These are phyloP conservation scores for Tilletia caries DNA, from an alignment of 1,284 basidiomycete genomes.

Conservation along the genomic window DNA sequence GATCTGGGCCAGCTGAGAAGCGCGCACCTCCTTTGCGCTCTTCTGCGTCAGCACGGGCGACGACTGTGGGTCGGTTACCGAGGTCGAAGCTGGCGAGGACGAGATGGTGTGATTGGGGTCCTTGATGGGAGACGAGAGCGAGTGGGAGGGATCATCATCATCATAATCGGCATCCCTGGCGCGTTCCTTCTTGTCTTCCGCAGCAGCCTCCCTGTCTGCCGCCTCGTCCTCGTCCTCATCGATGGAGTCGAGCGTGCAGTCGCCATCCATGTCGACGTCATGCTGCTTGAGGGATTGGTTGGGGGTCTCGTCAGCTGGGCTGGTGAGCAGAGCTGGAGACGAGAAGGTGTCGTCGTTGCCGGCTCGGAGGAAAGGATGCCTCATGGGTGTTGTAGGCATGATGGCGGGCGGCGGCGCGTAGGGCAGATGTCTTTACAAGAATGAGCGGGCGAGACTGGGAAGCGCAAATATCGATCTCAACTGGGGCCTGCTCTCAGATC, in stretches of 20 bases:
- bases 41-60: not conserved
- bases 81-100: not conserved
- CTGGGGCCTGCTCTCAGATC: too few relatives aligned
- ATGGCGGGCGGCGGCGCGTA: not conserved
- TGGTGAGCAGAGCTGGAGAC: not conserved
- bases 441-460: too few relatives aligned
- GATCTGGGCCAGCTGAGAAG: slow-evolving; percentile 11
- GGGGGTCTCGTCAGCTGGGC: not conserved
- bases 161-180: not conserved
- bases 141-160: not conserved
- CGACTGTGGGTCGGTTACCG: not conserved
- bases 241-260: not conserved
- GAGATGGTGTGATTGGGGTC: not conserved
- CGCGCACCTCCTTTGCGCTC: slow-evolving; percentile 1
- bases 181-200: not conserved
- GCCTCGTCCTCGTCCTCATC: not conserved
- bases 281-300: not conserved
- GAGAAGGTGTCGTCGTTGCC: not conserved
- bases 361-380: not conserved
- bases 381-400: not conserved
- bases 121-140: not conserved
- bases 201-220: not conserved
- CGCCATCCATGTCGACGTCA: not conserved
- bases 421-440: too few relatives aligned
- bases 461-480: too few relatives aligned